phyloP scores from a whole-genome alignment of 2,329 filamentous ascomycete genomes.

The Colletotrichum australisinense region DNA sequence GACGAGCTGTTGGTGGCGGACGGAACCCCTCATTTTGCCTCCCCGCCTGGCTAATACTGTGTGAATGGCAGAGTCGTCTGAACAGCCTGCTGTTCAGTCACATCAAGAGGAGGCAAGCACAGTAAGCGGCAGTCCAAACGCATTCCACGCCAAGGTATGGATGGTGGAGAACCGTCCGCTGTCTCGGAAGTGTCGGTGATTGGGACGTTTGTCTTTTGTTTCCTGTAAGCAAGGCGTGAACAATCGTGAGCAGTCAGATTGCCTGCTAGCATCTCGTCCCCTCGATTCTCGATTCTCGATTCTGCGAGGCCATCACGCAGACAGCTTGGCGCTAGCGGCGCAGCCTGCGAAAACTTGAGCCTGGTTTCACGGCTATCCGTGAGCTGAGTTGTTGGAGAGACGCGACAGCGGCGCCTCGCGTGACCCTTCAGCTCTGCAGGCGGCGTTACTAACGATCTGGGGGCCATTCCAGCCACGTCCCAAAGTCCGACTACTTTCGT shows the following conservation, averaged over 20 bases:
- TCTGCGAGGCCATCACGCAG: neutral
- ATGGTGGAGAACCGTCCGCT: neutral
- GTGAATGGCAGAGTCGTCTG: neutral
- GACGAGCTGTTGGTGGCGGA: constrained; percentile 23
- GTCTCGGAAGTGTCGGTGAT: constrained; percentile 30
- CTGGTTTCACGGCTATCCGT: constrained; percentile 1
- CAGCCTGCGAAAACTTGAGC: neutral
- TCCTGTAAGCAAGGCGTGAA: constrained; percentile 4
- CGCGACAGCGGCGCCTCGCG: neutral
- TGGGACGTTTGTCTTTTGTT: neutral
- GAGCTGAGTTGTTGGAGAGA: constrained; percentile 12
- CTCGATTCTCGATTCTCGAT: neutral
- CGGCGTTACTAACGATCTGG: neutral
- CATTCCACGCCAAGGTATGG: neutral
- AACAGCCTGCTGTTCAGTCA: neutral
- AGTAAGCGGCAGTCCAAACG: neutral
- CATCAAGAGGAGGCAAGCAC: neutral
- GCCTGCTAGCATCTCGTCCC: neutral
- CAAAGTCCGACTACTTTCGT: neutral
- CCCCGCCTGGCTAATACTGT: neutral
- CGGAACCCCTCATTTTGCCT: constrained; percentile 23
- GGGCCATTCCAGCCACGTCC: neutral
- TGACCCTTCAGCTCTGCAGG: constrained; percentile 1
- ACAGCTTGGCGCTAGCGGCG: constrained; percentile 14
- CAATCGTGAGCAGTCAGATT: neutral